Base-by-base conservation (phyloP, 331 rosid species). In the Phaseolus coccineus region DNA sequence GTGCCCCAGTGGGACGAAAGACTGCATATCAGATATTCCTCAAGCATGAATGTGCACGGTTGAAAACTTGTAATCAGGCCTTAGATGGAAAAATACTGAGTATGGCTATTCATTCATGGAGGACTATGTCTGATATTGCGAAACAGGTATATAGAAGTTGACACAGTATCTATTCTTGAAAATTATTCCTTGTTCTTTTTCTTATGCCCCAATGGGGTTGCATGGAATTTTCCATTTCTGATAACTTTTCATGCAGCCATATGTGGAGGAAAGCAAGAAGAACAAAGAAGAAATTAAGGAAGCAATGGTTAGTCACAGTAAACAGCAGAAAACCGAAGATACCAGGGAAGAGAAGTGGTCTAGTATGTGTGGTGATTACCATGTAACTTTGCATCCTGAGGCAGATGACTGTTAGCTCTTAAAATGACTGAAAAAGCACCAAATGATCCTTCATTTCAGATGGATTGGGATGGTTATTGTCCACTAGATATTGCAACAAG, bases 21-120 rank as follows among this genome's bases (percentile, higher is more conserved):
- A 80, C 8, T 72, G 78, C 81, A 25, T 86, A 86, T 68, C 83
- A 86, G 22, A 83, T 82, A 31, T 86, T 86, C 81, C 28, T 86
- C 66, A 86, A 76, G 81, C 33, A 80, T 6, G 89, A 86, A 80
- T 83, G 89, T 57, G 79, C 87, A 12, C 81, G 87, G 16, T 24
- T 83, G 77, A 86, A 24, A 53, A 57, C 64, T 53, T 68, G 48
- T 67, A 15, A 2, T 25, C 40, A 10, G 28, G 73, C 56, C 46
- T 22, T 35, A 9, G 51, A 28, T 35, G 76, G 87, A 11, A 10
- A 67, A 4, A 62, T 76, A 10, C 59, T 46, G 13, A 42, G 42
- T 9, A 27, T 24, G 69, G 89, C 87, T 44, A 50, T 73, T 24
- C 83, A 77, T 31, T 63, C 78, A 11, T 86, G 89, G 89, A 83